A percentile compares a stretch with the other conserved stretches of the same genome.
Evolutionary conservation across 345 rosid species (phyloP).

Genomic region (Camelina sativa): DNA sequence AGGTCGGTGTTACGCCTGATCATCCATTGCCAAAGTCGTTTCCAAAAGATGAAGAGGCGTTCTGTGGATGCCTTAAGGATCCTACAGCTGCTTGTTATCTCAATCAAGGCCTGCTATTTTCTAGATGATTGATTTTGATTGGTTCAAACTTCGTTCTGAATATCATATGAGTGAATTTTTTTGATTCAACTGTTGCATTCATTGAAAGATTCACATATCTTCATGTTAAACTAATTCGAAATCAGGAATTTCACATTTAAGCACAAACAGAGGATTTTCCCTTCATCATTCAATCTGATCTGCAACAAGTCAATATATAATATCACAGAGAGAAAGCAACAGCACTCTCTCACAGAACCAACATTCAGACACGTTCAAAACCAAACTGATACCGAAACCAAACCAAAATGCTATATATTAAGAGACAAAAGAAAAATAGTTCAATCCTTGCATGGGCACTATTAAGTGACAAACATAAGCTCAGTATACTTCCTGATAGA

Average conservation of each 20-base stretch:
- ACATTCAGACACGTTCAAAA: conserved; percentile 6
- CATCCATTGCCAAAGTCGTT: conserved; percentile 82
- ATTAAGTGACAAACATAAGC: conserved; percentile 3
- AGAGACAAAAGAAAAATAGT: background rate
- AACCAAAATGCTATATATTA: background rate
- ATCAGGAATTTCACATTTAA: background rate
- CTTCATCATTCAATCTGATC: background rate
- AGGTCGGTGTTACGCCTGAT: conserved; percentile 95
- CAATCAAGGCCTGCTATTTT: conserved; percentile 62
- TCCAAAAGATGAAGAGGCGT: conserved; percentile 74
- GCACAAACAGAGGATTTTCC: conserved; percentile 9
- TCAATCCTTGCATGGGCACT: background rate
- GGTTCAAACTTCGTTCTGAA: conserved; percentile 25
- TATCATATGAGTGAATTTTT: background rate
- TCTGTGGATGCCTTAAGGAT: conserved; percentile 83
- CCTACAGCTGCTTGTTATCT: conserved; percentile 70
- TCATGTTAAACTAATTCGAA: conserved; percentile 4
- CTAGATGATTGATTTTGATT: conserved; percentile 53
- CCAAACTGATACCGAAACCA: conserved; percentile 10
- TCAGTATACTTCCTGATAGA: conserved; percentile 28
- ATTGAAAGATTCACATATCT: conserved; percentile 1
- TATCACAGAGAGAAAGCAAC: conserved; percentile 19
- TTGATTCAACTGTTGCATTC: conserved; percentile 3
- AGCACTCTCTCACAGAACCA: conserved; percentile 18
- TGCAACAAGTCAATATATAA: conserved; percentile 8